Conservation (phyloP, 345 rosid genomes). For the Laguncularia racemosa region DNA sequence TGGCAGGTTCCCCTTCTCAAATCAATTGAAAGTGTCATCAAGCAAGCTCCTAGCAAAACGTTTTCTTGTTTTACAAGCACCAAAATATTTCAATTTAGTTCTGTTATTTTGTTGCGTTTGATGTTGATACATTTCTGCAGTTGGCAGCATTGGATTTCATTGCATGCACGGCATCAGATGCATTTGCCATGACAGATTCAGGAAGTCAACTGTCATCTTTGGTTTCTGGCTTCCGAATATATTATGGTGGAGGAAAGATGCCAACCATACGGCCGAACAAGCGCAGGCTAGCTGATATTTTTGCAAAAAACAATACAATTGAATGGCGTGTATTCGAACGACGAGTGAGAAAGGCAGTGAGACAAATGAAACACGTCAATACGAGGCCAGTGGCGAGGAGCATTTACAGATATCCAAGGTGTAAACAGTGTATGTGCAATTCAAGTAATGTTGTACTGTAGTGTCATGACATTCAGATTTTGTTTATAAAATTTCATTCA, state of each 20-base stretch:
- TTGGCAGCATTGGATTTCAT: slow-evolving; percentile 94
- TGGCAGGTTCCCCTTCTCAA: too few species aligned
- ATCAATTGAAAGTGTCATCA: too few species aligned
- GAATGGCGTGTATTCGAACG: slow-evolving; percentile 88
- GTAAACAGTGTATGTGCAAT: slow-evolving; percentile 82
- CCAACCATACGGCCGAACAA: slow-evolving; percentile 87
- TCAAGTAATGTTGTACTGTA: slow-evolving; percentile 6
- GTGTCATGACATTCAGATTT: neutral
- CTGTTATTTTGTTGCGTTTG: too few species aligned
- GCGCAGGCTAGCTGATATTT: slow-evolving; percentile 63
- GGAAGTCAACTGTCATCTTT: slow-evolving; percentile 90
- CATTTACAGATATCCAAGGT: slow-evolving; percentile 76
- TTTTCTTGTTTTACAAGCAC: too few species aligned
- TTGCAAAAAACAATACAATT: slow-evolving; percentile 63
- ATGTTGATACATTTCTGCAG: slow-evolving; percentile 26
- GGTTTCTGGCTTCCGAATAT: slow-evolving; percentile 80
- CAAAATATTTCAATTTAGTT: too few species aligned
- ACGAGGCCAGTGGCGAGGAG: slow-evolving; percentile 79
- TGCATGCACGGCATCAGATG: slow-evolving; percentile 70
- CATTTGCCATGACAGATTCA: slow-evolving; percentile 96
- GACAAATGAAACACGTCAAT: slow-evolving; percentile 85
- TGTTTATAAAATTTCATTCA: slow-evolving; percentile 6
- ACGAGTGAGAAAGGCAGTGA: slow-evolving; percentile 81
- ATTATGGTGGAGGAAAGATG: slow-evolving; percentile 88
- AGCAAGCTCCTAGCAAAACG: too few species aligned